A percentile compares a stretch with the other conserved stretches of the same genome.
These are phyloP conservation scores for Saccharum spontaneum DNA, from an alignment of 176 grass and related monocot species.

Conservation along the genomic window DNA sequence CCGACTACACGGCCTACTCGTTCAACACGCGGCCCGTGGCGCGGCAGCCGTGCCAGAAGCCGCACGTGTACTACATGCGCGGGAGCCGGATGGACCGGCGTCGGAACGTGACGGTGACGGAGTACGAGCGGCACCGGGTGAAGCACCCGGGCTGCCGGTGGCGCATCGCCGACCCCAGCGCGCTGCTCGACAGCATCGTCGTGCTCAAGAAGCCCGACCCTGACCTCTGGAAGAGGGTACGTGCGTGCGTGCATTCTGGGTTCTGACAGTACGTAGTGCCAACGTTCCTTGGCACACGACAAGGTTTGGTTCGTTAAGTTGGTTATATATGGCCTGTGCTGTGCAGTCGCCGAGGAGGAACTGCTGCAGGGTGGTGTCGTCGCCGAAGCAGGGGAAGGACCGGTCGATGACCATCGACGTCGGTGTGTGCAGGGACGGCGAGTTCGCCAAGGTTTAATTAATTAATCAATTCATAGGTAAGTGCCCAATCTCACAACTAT, in stretches of 20 bases:
- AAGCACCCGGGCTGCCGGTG: slow-evolving; percentile 64
- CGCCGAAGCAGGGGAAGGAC: slow-evolving; percentile 56
- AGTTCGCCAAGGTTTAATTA: slow-evolving; percentile 62
- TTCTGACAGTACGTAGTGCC: too few relatives aligned
- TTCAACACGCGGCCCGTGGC: slow-evolving; percentile 82
- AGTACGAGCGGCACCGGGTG: slow-evolving; percentile 66
- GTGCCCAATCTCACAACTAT: neutral
- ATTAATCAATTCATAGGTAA: neutral
- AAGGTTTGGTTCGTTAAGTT: neutral
- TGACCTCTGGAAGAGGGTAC: slow-evolving; percentile 78
- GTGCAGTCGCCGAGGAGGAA: slow-evolving; percentile 85
- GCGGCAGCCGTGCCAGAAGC: slow-evolving; percentile 70
- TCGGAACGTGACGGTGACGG: slow-evolving; percentile 66
- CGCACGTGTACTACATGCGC: slow-evolving; percentile 73
- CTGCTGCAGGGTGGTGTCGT: slow-evolving; percentile 85
- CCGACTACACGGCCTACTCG: slow-evolving; percentile 74
- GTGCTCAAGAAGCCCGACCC: slow-evolving; percentile 88
- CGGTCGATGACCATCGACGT: slow-evolving; percentile 70
- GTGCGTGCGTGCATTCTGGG: neutral
- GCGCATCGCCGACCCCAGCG: slow-evolving; percentile 62
- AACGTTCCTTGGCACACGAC: too few relatives aligned
- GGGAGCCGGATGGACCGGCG: slow-evolving; percentile 51
- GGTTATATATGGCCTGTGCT: neutral
- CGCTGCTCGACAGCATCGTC: slow-evolving; percentile 68
- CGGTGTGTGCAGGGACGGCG: slow-evolving; percentile 57